phyloP scores from a whole-genome alignment of 78 protist species.

The Monosiga brevicollis region DNA sequence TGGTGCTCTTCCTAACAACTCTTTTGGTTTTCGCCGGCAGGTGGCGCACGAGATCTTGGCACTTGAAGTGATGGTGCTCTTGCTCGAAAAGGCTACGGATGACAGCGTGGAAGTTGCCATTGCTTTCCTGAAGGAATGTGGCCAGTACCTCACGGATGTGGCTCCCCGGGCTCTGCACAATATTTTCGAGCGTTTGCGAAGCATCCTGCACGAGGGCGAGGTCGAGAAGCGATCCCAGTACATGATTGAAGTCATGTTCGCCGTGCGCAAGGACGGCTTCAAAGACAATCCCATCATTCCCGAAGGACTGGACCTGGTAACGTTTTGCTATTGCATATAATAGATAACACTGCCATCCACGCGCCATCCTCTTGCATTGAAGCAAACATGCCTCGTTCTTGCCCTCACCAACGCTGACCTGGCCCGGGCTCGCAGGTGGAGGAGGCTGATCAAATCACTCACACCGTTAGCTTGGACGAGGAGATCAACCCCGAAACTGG shows the following conservation, averaged over 20 bases:
- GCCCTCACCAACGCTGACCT: no score
- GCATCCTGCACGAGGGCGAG: conserved; percentile 83
- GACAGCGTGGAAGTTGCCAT: conserved; percentile 72
- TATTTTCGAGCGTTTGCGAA: conserved; percentile 70
- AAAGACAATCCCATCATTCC: conserved; percentile 49
- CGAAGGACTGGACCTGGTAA: conserved; percentile 82
- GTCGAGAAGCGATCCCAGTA: conserved; percentile 63
- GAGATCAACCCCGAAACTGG: not conserved
- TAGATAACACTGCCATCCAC: no score
- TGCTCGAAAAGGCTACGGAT: conserved; percentile 89
- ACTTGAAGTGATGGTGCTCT: conserved; percentile 60
- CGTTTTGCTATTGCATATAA: no score
- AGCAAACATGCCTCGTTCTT: no score
- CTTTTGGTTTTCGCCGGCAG: no score
- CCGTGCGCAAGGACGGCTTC: conserved; percentile 48
- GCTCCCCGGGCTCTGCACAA: conserved; percentile 31
- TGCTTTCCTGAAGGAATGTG: conserved; percentile 63
- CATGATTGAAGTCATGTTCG: conserved; percentile 77
- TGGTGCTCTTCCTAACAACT: no score
- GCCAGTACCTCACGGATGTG: conserved; percentile 42
- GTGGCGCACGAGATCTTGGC: conserved; percentile 60
- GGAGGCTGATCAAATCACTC: conserved; percentile 87
- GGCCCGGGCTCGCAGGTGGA: no score
- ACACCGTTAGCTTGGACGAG: conserved; percentile 68
- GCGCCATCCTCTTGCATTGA: no score